These are phyloP conservation scores for Grammothele lineata DNA, from an alignment of 768 basidiomycete species.

Conservation along the genomic window DNA sequence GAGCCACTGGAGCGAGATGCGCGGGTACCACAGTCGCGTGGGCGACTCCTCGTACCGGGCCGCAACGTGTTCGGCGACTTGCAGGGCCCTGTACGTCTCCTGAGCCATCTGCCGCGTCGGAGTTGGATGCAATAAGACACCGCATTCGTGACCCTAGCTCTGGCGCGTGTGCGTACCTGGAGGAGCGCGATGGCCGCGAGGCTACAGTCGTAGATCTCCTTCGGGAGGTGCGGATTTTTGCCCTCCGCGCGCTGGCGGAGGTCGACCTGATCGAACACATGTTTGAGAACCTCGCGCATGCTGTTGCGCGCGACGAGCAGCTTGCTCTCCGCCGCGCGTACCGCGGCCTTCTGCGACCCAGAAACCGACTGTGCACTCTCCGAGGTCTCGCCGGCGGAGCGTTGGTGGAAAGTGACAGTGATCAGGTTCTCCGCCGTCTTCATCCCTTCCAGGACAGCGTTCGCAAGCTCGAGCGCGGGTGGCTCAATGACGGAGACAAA, in stretches of 20 bases:
- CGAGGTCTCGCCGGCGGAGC: constrained; percentile 7
- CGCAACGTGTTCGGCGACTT: constrained; percentile 28
- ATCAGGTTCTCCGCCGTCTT: constrained; percentile 31
- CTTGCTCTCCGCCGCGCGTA: constrained; percentile 15
- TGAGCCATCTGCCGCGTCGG: constrained; percentile 36
- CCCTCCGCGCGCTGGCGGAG: constrained; percentile 21
- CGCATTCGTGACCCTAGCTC: background rate
- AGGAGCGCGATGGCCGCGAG: constrained; percentile 40
- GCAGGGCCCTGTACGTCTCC: constrained; percentile 33
- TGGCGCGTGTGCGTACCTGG: constrained; percentile 29
- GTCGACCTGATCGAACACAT: constrained; percentile 30
- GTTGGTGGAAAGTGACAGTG: constrained; percentile 26
- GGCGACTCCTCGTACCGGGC: constrained; percentile 28
- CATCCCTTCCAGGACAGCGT: constrained; percentile 33
- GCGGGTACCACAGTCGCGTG: constrained; percentile 38
- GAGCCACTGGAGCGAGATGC: constrained; percentile 37
- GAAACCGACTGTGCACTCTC: constrained; percentile 5
- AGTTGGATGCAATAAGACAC: background rate
- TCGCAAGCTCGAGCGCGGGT: constrained; percentile 28
- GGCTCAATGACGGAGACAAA: constrained; percentile 28
- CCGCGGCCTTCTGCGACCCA: constrained; percentile 10
- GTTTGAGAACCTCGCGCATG: constrained; percentile 29
- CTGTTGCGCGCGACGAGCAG: constrained; percentile 22
- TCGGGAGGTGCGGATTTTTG: constrained; percentile 20
- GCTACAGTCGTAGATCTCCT: constrained; percentile 32